These are phyloP conservation scores for Sporothrix pseudoabietina DNA, from an alignment of 2,329 filamentous ascomycete genomes.

Conservation along the genomic window DNA sequence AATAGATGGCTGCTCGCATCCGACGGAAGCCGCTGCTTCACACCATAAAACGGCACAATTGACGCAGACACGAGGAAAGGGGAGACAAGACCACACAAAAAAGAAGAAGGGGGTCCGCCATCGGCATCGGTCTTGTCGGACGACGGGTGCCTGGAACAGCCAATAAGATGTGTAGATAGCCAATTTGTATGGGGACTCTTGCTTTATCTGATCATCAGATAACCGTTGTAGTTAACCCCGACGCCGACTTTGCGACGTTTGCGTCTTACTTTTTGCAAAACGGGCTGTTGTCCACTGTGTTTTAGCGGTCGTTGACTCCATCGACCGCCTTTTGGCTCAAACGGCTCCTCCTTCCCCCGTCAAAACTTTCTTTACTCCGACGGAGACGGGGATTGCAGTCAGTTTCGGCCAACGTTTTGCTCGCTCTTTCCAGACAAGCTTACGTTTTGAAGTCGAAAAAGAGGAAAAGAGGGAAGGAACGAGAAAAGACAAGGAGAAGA, in stretches of 20 bases:
- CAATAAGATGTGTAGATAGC: background rate
- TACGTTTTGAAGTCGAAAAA: background rate
- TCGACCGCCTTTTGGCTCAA: too few species aligned
- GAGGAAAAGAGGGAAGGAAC: background rate
- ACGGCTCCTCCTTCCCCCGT: background rate
- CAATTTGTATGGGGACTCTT: background rate
- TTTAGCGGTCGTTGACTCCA: too few species aligned
- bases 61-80: background rate
- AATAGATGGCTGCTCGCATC: background rate
- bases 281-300: background rate
- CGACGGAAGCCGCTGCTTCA: background rate
- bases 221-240: background rate
- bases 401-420: background rate
- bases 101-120: background rate
- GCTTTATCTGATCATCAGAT: constrained; percentile 20
- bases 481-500: background rate
- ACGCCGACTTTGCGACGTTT: background rate
- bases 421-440: background rate
- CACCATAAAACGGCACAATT: background rate
- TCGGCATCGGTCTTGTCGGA: constrained; percentile 15
- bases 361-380: background rate
- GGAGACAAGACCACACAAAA: background rate
- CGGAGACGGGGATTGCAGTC: background rate
- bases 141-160: background rate
- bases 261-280: constrained; percentile 7